Conservation (phyloP, 148 eudicot species). For the Suaeda aralocaspica region DNA sequence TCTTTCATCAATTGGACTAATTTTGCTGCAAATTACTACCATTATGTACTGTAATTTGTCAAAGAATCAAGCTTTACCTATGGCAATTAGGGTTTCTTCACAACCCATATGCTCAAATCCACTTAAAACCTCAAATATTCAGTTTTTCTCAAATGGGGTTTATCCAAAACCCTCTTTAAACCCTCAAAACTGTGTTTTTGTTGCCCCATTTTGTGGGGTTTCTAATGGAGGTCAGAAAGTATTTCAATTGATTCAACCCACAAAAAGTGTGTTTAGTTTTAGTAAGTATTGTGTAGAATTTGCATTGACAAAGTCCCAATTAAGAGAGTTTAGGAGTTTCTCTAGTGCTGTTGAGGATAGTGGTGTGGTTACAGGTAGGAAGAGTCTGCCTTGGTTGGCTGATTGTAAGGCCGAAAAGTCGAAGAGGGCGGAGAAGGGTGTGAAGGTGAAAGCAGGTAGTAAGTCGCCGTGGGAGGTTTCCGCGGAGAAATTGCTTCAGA, state of each 20-base stretch:
- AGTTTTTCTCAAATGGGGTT: slow-evolving; percentile 34
- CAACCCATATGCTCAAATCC: slow-evolving; percentile 32
- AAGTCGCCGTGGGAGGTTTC: slow-evolving; percentile 85
- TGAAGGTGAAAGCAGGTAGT: slow-evolving; percentile 23
- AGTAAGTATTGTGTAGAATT: slow-evolving; percentile 27
- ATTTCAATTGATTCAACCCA: slow-evolving; percentile 21
- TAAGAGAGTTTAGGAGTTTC: slow-evolving; percentile 32
- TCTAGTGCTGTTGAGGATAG: slow-evolving; percentile 37
- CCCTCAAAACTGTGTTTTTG: slow-evolving; percentile 21
- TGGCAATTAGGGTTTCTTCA: slow-evolving; percentile 50
- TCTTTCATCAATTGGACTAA: neutral
- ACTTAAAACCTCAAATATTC: slow-evolving; percentile 31
- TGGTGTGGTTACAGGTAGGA: slow-evolving; percentile 26
- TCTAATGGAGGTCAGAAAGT: slow-evolving; percentile 21
- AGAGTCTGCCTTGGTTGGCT: slow-evolving; percentile 75
- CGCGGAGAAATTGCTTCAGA: slow-evolving; percentile 56
- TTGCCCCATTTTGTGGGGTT: slow-evolving; percentile 12
- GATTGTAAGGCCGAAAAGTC: slow-evolving; percentile 28
- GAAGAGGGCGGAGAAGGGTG: slow-evolving; percentile 27
- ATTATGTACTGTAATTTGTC: slow-evolving; percentile 53
- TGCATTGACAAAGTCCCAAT: slow-evolving; percentile 23
- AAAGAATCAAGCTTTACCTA: slow-evolving; percentile 57
- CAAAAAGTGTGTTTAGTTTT: slow-evolving; percentile 16
- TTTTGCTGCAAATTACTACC: neutral
- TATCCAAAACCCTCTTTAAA: slow-evolving; percentile 36